These are phyloP conservation scores for Sequoiadendron giganteum DNA, from an alignment of 75 land plant species.

Conservation along the genomic window DNA sequence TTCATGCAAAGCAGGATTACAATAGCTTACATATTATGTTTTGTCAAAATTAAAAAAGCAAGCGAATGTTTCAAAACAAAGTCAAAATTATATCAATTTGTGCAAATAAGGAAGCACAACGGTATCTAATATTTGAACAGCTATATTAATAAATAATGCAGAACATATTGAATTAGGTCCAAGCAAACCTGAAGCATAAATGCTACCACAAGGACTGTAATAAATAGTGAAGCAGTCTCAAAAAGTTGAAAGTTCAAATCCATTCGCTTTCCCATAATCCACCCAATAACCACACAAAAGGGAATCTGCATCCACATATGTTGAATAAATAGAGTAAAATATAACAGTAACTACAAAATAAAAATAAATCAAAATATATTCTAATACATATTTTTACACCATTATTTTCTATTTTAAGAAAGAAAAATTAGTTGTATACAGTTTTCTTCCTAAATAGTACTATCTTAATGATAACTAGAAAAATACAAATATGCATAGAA, in stretches of 20 bases:
- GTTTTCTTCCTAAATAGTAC: neutral
- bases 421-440: neutral
- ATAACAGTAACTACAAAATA: neutral
- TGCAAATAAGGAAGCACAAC: neutral
- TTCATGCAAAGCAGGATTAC: neutral
- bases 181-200: slow-evolving; percentile 91
- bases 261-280: slow-evolving; percentile 84
- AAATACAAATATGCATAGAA: neutral
- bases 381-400: neutral
- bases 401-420: neutral
- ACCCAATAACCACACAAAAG: slow-evolving; percentile 91
- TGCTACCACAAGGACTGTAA: slow-evolving; percentile 93
- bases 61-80: neutral
- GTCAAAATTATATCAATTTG: neutral
- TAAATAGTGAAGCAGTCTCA: slow-evolving; percentile 95
- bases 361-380: neutral
- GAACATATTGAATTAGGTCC: neutral
- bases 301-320: slow-evolving; percentile 70
- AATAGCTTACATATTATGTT: neutral
- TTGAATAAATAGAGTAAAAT: neutral
- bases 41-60: neutral
- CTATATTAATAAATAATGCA: neutral
- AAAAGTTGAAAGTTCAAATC: slow-evolving; percentile 94
- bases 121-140: neutral
- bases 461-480: neutral